Conservation (phyloP, 768 basidiomycete species). For the Suillus tomentosus region DNA sequence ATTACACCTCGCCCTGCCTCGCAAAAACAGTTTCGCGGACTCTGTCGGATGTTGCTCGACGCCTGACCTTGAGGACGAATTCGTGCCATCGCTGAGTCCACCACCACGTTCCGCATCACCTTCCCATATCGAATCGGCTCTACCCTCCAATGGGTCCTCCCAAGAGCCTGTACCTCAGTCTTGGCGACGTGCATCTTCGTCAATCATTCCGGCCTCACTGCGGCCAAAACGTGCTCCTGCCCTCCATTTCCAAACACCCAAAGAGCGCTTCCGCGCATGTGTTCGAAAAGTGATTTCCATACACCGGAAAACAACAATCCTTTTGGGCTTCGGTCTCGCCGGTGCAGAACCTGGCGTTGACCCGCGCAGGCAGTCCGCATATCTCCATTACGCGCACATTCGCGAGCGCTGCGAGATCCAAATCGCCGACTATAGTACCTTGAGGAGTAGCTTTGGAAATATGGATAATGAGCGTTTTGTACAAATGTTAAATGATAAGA, state of each 20-base stretch:
- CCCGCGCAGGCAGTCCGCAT: slow-evolving; percentile 60
- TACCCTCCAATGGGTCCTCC: slow-evolving; percentile 4
- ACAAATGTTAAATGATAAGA: slow-evolving; percentile 48
- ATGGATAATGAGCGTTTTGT: slow-evolving; percentile 67
- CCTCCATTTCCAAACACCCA: slow-evolving; percentile 35
- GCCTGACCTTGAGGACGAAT: slow-evolving; percentile 55
- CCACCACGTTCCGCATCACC: slow-evolving; percentile 18
- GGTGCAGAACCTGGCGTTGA: slow-evolving; percentile 77
- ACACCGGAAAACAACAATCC: slow-evolving; percentile 49
- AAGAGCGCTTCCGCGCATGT: slow-evolving; percentile 52
- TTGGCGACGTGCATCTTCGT: background rate
- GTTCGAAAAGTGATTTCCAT: slow-evolving; percentile 67
- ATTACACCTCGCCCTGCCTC: slow-evolving; percentile 47
- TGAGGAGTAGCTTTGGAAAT: slow-evolving; percentile 52
- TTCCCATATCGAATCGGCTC: slow-evolving; percentile 15
- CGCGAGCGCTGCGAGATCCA: slow-evolving; percentile 65
- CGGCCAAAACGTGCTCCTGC: slow-evolving; percentile 18
- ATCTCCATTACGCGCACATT: slow-evolving; percentile 57
- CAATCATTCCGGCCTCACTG: background rate
- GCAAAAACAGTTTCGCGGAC: slow-evolving; percentile 69
- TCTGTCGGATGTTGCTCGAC: slow-evolving; percentile 67
- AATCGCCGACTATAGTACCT: slow-evolving; percentile 63
- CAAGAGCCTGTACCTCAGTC: slow-evolving; percentile 6
- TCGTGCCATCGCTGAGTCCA: slow-evolving; percentile 6
- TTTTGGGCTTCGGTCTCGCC: slow-evolving; percentile 36